Percentiles rank a stretch among this genome's conserved stretches.
phyloP scores from a whole-genome alignment of 176 grass and related monocot genomes.

The Oryza coarctata region DNA sequence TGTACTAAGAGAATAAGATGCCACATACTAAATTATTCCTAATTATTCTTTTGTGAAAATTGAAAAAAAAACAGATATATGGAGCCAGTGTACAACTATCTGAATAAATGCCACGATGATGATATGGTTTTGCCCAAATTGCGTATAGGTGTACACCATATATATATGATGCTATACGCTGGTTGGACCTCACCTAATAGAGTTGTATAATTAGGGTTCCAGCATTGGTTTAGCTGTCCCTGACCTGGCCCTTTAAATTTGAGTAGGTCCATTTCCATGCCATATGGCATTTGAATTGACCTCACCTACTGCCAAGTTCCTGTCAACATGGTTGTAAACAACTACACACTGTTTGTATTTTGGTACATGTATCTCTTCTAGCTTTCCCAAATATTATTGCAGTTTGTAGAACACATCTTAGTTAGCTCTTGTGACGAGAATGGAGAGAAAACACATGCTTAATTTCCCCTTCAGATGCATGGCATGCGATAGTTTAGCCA shows the following conservation, averaged over 20 bases:
- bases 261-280: conserved; percentile 37
- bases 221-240: conserved; percentile 43
- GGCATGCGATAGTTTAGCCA: background rate
- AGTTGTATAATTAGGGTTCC: conserved; percentile 23
- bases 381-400: conserved; percentile 8
- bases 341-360: conserved; percentile 13
- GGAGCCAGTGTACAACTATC: background rate
- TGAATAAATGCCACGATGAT: background rate
- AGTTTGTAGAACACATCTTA: conserved; percentile 4
- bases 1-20: conserved; percentile 16
- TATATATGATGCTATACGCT: conserved; percentile 15
- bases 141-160: background rate
- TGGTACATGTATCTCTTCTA: conserved; percentile 9
- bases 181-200: conserved; percentile 37
- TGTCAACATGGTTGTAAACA: conserved; percentile 42
- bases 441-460: background rate
- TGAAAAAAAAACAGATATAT: background rate
- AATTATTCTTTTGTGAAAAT: background rate
- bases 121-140: background rate
- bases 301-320: conserved; percentile 42
- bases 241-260: conserved; percentile 31
- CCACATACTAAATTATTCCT: background rate
- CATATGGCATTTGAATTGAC: conserved; percentile 30
- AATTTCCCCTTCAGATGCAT: background rate
- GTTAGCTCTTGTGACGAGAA: background rate